Conservation (phyloP, 371 early-diverging fungal species). For the Lichtheimia ornata region DNA sequence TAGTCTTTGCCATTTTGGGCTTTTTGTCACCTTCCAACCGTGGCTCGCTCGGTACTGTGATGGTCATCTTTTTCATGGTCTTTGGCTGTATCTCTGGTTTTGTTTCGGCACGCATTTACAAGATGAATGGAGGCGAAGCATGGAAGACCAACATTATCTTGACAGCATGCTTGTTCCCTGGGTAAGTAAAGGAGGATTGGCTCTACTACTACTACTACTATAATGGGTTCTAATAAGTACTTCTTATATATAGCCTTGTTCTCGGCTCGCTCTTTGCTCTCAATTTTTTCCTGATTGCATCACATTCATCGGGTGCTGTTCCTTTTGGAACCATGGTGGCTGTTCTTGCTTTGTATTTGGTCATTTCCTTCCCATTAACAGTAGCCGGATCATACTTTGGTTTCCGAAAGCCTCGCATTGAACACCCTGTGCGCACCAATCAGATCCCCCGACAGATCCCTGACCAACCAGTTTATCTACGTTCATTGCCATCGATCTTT, state of each 20-base stretch:
- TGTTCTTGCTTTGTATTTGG: constrained; percentile 83
- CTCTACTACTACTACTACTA: not conserved
- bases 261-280: constrained; percentile 73
- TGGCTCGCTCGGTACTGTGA: constrained; percentile 88
- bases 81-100: constrained; percentile 88
- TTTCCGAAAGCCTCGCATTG: constrained; percentile 80
- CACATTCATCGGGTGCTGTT: constrained; percentile 91
- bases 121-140: constrained; percentile 89
- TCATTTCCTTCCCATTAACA: constrained; percentile 86
- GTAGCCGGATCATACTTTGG: constrained; percentile 93
- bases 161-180: constrained; percentile 86
- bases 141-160: constrained; percentile 82
- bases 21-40: constrained; percentile 95
- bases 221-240: not conserved
- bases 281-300: constrained; percentile 88
- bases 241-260: constrained; percentile 48
- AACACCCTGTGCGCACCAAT: constrained; percentile 89
- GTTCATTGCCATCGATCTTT: constrained; percentile 68
- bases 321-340: constrained; percentile 90
- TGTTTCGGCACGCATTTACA: constrained; percentile 89
- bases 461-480: constrained; percentile 76
- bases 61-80: constrained; percentile 86
- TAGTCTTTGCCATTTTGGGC: constrained; percentile 93
- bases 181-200: constrained; percentile 43
- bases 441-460: constrained; percentile 93